Evolutionary conservation across 176 grass and related monocot genomes (phyloP), one percentile per base, ranked within the genome.

Genomic region (Luzula sylvatica): DNA sequence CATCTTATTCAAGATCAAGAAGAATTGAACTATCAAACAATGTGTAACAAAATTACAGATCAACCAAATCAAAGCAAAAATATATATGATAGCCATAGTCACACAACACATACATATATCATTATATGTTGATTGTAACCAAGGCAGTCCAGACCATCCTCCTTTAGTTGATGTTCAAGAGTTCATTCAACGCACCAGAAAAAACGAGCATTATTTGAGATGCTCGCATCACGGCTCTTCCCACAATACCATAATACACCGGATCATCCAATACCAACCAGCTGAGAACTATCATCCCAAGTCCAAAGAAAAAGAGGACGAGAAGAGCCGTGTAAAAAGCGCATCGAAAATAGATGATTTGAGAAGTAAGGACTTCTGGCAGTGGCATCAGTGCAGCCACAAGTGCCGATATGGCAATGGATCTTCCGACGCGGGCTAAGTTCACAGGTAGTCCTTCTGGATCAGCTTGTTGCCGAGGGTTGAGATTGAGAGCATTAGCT

Each of bases 171-270:
- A 3, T 32, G 8, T 32, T 32, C 9, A 5, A 3, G 20, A 23
- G 13, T 15, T 60, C 56, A 26, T 5, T 15, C 20, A 61, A 43
- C 1, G 39, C 20, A 1, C 9, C 11, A 8, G 20, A 17, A 1
- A 45, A 61, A 7, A 61, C 39, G 20, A 61, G 56, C 12, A 61
- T 23, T 2, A 61, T 11, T 15, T 61, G 56, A 17, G 56, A 61
- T 17, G 21, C 56, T 25, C 39, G 56, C 1, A 20, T 25, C 39
- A 40, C 13, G 3, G 1, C 2, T 14, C 39, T 45, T 11, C 38
- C 38, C 11, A 61, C 9, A 14, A 35, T 1, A 45, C 38, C 5
- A 5, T 61, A 44, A 15, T 23, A 24, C 1, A 3, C 8, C 0
- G 56, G 21, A 9, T 43, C 1, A 17, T 45, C 13, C 3, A 20